Evolutionary conservation across 75 land plant genomes (phyloP).

Genomic region (Larix kaempferi): DNA sequence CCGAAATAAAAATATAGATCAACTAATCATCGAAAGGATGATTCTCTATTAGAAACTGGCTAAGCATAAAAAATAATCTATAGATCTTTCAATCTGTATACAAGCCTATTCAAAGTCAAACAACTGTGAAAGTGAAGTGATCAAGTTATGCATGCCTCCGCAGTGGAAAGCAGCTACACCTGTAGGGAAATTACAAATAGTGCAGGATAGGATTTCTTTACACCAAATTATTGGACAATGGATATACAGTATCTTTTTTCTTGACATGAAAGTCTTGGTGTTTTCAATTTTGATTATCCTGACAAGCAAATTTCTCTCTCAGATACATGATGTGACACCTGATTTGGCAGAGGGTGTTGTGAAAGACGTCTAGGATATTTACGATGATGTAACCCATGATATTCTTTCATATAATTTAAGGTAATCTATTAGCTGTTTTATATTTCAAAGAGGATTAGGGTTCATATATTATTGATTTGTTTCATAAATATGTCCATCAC

Average conservation of each 20-base stretch:
- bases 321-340: slow-evolving; percentile 56
- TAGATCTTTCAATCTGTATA: too few relatives aligned
- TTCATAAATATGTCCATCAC: background rate
- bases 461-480: background rate
- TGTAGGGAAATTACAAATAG: background rate
- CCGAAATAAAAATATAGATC: too few relatives aligned
- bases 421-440: slow-evolving; percentile 21
- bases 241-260: background rate
- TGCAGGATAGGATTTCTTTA: background rate
- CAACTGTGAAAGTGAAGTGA: too few relatives aligned
- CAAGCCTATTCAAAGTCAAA: too few relatives aligned
- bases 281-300: background rate
- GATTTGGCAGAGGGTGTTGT: slow-evolving; percentile 60
- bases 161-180: too few relatives aligned
- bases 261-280: background rate
- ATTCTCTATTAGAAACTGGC: too few relatives aligned
- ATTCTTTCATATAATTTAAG: slow-evolving; percentile 55
- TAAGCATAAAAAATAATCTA: too few relatives aligned
- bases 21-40: too few relatives aligned
- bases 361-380: slow-evolving; percentile 71
- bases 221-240: background rate
- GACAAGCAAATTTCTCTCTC: background rate
- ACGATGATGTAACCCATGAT: slow-evolving; percentile 78
- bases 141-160: too few relatives aligned
- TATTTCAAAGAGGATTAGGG: background rate